Evolutionary conservation across 2,329 filamentous ascomycete genomes (phyloP).

Genomic region (Xylariaceae sp.): DNA sequence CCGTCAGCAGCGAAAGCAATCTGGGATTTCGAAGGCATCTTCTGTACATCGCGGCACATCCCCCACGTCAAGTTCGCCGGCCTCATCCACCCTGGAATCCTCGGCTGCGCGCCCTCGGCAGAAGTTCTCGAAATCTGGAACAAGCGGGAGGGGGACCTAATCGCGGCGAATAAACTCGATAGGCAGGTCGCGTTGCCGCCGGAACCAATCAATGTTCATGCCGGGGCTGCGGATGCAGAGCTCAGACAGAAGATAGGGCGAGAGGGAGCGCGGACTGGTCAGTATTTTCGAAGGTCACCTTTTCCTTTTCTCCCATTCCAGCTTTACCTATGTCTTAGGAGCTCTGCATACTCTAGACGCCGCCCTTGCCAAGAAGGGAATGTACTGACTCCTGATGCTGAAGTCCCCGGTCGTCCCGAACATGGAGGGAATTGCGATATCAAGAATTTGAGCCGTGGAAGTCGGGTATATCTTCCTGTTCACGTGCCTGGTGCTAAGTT

Average conservation of each 20-base stretch:
- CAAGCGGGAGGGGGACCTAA: conserved; percentile 79
- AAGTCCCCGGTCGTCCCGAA: conserved; percentile 80
- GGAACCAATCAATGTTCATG: conserved; percentile 73
- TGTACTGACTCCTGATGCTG: neutral
- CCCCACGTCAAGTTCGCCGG: conserved; percentile 87
- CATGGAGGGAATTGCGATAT: conserved; percentile 93
- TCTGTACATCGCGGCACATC: conserved; percentile 82
- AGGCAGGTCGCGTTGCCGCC: conserved; percentile 81
- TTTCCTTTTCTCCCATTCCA: neutral
- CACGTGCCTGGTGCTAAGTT: conserved; percentile 90
- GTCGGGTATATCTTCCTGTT: conserved; percentile 85
- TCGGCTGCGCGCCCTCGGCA: conserved; percentile 84
- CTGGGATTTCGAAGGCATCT: conserved; percentile 64
- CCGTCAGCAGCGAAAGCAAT: conserved; percentile 73
- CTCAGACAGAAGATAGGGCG: conserved; percentile 71
- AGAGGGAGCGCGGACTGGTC: conserved; percentile 77
- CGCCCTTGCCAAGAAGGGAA: too few relatives aligned
- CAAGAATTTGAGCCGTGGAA: conserved; percentile 81
- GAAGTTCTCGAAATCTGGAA: conserved; percentile 86
- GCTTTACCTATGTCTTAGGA: too few relatives aligned
- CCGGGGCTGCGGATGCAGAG: conserved; percentile 65
- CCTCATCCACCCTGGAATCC: conserved; percentile 88
- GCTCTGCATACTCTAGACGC: neutral
- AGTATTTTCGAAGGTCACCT: neutral
- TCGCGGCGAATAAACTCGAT: conserved; percentile 69